Evolutionary conservation across 192 early-diverging fungal genomes (phyloP).

Genomic region (Linnemannia hyalina): DNA sequence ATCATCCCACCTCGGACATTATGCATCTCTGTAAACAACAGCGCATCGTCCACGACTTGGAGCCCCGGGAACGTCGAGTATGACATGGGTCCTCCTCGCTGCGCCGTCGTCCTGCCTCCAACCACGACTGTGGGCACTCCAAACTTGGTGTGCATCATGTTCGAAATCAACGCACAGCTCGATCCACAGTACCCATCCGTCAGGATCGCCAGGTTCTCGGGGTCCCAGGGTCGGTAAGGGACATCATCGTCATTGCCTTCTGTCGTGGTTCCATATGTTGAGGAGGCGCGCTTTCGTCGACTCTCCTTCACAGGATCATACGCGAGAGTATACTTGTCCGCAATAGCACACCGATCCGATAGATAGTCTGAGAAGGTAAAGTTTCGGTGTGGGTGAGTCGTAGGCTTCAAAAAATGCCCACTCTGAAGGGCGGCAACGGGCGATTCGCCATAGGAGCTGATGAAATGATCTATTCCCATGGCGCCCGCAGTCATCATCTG

Average conservation of each 20-base stretch:
- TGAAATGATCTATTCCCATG: slow-evolving; percentile 22
- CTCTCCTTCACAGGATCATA: slow-evolving; percentile 22
- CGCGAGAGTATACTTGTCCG: slow-evolving; percentile 9
- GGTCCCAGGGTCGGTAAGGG: slow-evolving; percentile 32
- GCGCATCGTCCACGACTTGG: slow-evolving; percentile 33
- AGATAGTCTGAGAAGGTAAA: slow-evolving; percentile 27
- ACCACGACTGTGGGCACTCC: slow-evolving; percentile 26
- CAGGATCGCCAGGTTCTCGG: slow-evolving; percentile 32
- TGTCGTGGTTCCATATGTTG: not conserved
- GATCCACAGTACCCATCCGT: slow-evolving; percentile 46
- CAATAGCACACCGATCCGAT: slow-evolving; percentile 26
- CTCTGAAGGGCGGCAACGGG: not conserved
- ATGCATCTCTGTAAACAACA: slow-evolving; percentile 24
- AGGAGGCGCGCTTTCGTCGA: not conserved
- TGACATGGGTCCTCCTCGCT: slow-evolving; percentile 3
- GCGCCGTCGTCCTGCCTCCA: slow-evolving; percentile 6
- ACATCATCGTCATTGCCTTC: not conserved
- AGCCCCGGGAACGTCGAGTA: slow-evolving; percentile 38
- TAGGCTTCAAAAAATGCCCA: not conserved
- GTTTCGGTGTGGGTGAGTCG: slow-evolving; percentile 16
- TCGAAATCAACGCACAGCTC: slow-evolving; percentile 39
- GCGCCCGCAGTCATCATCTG: slow-evolving; percentile 19
- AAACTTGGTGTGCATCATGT: slow-evolving; percentile 35
- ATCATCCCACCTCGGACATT: not conserved
- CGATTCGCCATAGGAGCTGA: slow-evolving; percentile 29